Evolutionary conservation across 140 eudicot species (phyloP).

Genomic region (Flaveria floridana): DNA sequence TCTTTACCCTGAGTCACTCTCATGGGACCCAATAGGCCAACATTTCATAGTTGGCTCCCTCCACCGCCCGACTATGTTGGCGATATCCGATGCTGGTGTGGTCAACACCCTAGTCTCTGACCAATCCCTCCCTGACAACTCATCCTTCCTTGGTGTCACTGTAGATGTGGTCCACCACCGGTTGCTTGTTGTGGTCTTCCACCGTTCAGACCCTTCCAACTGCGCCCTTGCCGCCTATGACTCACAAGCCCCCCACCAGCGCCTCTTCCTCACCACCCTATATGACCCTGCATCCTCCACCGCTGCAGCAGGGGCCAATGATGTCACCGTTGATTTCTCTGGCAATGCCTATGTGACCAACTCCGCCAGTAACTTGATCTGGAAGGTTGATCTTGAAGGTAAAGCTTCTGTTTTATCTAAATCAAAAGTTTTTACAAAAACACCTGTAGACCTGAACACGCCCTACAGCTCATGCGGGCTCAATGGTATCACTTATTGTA

Average conservation of each 20-base stretch:
- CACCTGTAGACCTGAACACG: constrained; percentile 28
- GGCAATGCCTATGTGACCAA: constrained; percentile 90
- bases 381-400: constrained; percentile 65
- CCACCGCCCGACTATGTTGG: constrained; percentile 46
- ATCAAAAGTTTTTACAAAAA: constrained; percentile 45
- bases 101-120: constrained; percentile 50
- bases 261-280: constrained; percentile 59
- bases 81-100: constrained; percentile 80
- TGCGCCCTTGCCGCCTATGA: constrained; percentile 67
- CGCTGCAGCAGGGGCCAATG: constrained; percentile 52
- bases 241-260: constrained; percentile 46
- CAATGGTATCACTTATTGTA: constrained; percentile 59
- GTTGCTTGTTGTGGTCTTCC: constrained; percentile 60
- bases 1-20: constrained; percentile 68
- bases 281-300: constrained; percentile 32
- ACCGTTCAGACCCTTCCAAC: constrained; percentile 43
- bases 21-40: constrained; percentile 61
- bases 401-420: constrained; percentile 47
- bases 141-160: constrained; percentile 67
- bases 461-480: constrained; percentile 52
- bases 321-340: constrained; percentile 61
- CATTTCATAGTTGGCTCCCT: constrained; percentile 78
- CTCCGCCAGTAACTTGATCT: constrained; percentile 60
- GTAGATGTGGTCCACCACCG: constrained; percentile 47
- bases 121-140: constrained; percentile 47